These are phyloP conservation scores for Candida andamanensis DNA, from an alignment of 805 yeast species.

Conservation along the genomic window DNA sequence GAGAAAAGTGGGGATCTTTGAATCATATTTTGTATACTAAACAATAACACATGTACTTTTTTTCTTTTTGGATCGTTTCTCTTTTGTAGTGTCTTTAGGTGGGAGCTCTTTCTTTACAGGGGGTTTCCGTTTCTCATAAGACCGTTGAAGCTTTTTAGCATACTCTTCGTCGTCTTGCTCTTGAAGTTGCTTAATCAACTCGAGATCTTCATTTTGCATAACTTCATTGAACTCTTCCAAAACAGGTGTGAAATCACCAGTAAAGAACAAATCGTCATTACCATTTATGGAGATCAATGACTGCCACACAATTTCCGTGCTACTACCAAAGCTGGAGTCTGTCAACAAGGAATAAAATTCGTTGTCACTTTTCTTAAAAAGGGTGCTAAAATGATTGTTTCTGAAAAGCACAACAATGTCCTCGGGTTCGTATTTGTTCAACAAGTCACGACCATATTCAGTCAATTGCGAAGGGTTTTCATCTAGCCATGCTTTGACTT, in stretches of 20 bases:
- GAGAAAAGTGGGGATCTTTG: too few species aligned
- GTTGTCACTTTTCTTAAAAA: constrained; percentile 46
- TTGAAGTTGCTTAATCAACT: constrained; percentile 45
- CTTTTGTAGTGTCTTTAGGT: constrained; percentile 4
- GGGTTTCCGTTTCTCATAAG: constrained; percentile 15
- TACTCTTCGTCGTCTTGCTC: constrained; percentile 52
- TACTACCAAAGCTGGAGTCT: constrained; percentile 58
- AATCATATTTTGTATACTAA: constrained; percentile 7
- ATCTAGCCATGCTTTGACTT: constrained; percentile 37
- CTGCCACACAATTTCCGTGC: constrained; percentile 73
- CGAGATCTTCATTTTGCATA: constrained; percentile 17
- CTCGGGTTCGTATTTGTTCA: constrained; percentile 46
- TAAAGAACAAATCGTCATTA: constrained; percentile 59
- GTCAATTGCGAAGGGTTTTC: constrained; percentile 75
- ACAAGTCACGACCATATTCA: constrained; percentile 49
- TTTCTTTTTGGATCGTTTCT: constrained; percentile 12
- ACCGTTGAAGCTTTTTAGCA: constrained; percentile 42
- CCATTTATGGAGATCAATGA: constrained; percentile 65
- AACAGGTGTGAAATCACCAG: constrained; percentile 57
- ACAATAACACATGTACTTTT: constrained; percentile 19
- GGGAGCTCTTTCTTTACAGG: constrained; percentile 2
- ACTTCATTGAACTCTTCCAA: constrained; percentile 13
- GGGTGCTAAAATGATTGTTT: constrained; percentile 82
- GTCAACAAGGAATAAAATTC: constrained; percentile 64
- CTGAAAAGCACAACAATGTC: constrained; percentile 72